Base-by-base conservation (phyloP, 1,284 basidiomycete genomes). In the Irpex rosettiformis region DNA sequence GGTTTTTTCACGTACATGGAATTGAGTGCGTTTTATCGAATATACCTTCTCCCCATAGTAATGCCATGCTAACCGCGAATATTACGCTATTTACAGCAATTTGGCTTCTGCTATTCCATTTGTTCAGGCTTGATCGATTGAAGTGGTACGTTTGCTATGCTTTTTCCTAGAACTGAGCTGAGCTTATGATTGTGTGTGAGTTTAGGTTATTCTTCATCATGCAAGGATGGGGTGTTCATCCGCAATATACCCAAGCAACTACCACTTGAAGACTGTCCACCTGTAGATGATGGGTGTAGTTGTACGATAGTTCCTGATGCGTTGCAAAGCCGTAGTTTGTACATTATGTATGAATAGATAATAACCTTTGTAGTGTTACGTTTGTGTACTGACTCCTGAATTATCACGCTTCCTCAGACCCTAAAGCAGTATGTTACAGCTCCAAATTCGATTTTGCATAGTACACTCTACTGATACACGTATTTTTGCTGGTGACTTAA, bases 1-100 rank as follows among this genome's bases (percentile, higher is more conserved):
- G 78, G 79, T 21, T 86, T 86, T 73, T 86, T 87, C 74, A 85
- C 84, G 3, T 86, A 86, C 68, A 78, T 79, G 72, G 84, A 86
- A 63, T 75, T 86, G 29, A 78, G 79, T 80, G 58, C 59, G 78
- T 75, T 4, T 3, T 29, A n/a, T n/a, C n/a, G n/a, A n/a, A n/a
- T n/a, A n/a, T n/a, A n/a, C 6, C 7, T 6, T 29, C 51, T 42
- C 53, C 55, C 27, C 51, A 27, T 22, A 40, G 18, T 25, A 30
- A 27, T 28, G 27, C 25, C 24, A 40, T 24, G 40, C 6, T 13
- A 52, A 25, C 24, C 24, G 13, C 16, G 22, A 16, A 28, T 21
- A 8, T 24, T 21, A 18, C n/a, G n/a, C n/a, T n/a, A 21, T 59
- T 18, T 3, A 37, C 49, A 81, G 79, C 72, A 18, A 77, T 81